phyloP scores from a whole-genome alignment of 1,284 basidiomycete species.

The Boletus putidus region DNA sequence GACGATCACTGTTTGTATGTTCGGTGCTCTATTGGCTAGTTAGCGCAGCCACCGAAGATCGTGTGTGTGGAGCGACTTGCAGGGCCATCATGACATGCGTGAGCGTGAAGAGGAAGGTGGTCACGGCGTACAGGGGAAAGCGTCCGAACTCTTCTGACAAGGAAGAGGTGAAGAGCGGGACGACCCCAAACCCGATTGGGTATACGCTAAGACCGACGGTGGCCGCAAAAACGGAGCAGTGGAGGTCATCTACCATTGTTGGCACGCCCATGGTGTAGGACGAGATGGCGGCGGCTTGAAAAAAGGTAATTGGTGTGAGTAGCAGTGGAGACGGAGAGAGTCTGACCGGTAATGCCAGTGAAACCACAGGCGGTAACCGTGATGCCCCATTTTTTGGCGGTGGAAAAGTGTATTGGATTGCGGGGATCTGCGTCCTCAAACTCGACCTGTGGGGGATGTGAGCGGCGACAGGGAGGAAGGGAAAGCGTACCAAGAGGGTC shows the following conservation, averaged over 20 bases:
- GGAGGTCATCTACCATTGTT: conserved; percentile 47
- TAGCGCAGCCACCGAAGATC: conserved; percentile 1
- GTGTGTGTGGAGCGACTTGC: conserved; percentile 32
- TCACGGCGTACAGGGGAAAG: conserved; percentile 46
- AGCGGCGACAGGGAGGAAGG: conserved; percentile 3
- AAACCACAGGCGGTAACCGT: conserved; percentile 35
- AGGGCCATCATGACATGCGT: conserved; percentile 42
- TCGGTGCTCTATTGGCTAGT: conserved; percentile 29
- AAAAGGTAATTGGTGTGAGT: conserved; percentile 1
- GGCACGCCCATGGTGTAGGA: conserved; percentile 44
- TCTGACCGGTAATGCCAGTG: conserved; percentile 36
- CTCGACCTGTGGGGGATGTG: conserved; percentile 45
- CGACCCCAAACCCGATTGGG: conserved; percentile 50
- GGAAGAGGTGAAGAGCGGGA: conserved; percentile 51
- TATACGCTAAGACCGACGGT: conserved; percentile 44
- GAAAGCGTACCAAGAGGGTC: conserved; percentile 19
- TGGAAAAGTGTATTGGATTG: conserved; percentile 53
- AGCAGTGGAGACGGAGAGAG: neutral
- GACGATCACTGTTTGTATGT: conserved; percentile 36
- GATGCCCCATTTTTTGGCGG: conserved; percentile 46
- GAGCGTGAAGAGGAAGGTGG: conserved; percentile 43
- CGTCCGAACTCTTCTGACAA: conserved; percentile 56
- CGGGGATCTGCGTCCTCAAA: conserved; percentile 51
- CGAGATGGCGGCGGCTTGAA: conserved; percentile 38
- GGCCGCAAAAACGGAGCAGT: conserved; percentile 39